Base-by-base conservation (phyloP, 1,139 yeast species). In the Williopsis jadinii region DNA sequence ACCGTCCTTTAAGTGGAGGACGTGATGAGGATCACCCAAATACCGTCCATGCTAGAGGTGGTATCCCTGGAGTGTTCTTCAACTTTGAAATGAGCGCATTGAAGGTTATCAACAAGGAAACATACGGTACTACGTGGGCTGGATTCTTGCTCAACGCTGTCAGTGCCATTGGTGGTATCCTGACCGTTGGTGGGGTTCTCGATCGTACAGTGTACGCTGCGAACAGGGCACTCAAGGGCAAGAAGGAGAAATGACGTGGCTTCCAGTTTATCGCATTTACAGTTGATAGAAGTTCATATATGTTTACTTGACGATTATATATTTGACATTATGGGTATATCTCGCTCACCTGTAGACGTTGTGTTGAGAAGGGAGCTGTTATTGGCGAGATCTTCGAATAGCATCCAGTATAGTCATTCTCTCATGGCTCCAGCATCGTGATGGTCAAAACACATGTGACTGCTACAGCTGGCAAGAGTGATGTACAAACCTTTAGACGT, bases 201-300 rank as follows among this genome's bases (percentile, higher is more conserved):
- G 98, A 92, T 61, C 74, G 90, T 48, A 80, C 94, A 3, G 84
- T 87, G 9, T 88, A 87, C 77, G 94, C 85, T 19, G 96, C 96
- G 1, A 92, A 87, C 59, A 78, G 78, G 60, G 87, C 82, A 10
- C 65, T 90, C 31, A 73, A 77, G 61, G 79, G 84, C 28, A 86
- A 88, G 63, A 90, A 92, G 60, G 68, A 65, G 36, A 58, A 56
- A 41, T 63, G 41, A 48, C 4, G 24, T 19, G 24, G 6, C 6
- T 19, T 19, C 24, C 24, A 19, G 6, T 19, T 19, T 19, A 19
- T 19, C 24, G 24, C 6, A 19, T 4, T 19, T 19, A 19, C 24
- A 19, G 24, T 19, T 19, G 24, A 19, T 19, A 19, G 24, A 19
- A 5, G 6, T 5, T 5, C 24, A 19, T 19, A 19, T 19, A 6